These are phyloP conservation scores for Escallonia rubra DNA, from an alignment of 129 eudicot genomes.

Conservation along the genomic window DNA sequence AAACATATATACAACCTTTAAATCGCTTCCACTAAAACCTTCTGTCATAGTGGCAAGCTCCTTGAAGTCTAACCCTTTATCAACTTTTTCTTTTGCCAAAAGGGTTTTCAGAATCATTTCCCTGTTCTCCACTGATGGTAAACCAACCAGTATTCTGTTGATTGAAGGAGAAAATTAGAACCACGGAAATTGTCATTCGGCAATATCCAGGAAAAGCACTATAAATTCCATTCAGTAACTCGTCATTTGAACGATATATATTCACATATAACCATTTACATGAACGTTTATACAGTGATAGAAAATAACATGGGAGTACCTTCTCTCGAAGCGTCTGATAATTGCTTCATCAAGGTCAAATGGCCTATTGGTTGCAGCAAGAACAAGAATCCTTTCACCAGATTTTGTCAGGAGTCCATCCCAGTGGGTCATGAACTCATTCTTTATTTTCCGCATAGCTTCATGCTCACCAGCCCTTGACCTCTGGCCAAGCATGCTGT, in stretches of 20 bases:
- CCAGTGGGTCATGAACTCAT: conserved; percentile 89
- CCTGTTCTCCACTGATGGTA: conserved; percentile 76
- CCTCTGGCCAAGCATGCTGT: conserved; percentile 95
- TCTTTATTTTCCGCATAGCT: conserved; percentile 93
- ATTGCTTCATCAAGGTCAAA: conserved; percentile 98
- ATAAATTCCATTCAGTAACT: not conserved
- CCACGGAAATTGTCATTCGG: not conserved
- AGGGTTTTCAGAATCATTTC: conserved; percentile 71
- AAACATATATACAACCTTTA: conserved; percentile 48
- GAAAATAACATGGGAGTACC: conserved; percentile 34
- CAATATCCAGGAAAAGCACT: not conserved
- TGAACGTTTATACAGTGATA: no score
- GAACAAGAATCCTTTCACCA: conserved; percentile 86
- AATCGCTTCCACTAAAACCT: conserved; percentile 90
- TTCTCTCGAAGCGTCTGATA: conserved; percentile 92
- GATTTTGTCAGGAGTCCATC: conserved; percentile 74
- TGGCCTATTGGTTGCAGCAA: conserved; percentile 97
- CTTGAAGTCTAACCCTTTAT: conserved; percentile 41
- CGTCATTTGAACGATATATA: no score
- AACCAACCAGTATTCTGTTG: conserved; percentile 90
- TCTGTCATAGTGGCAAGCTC: conserved; percentile 86
- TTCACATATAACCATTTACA: no score
- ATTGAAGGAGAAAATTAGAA: conserved; percentile 3
- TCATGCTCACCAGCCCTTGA: conserved; percentile 93
- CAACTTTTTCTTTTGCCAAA: conserved; percentile 67